Base-by-base conservation (phyloP, 2,329 filamentous ascomycete genomes). In the Fusarium guadeloupense region DNA sequence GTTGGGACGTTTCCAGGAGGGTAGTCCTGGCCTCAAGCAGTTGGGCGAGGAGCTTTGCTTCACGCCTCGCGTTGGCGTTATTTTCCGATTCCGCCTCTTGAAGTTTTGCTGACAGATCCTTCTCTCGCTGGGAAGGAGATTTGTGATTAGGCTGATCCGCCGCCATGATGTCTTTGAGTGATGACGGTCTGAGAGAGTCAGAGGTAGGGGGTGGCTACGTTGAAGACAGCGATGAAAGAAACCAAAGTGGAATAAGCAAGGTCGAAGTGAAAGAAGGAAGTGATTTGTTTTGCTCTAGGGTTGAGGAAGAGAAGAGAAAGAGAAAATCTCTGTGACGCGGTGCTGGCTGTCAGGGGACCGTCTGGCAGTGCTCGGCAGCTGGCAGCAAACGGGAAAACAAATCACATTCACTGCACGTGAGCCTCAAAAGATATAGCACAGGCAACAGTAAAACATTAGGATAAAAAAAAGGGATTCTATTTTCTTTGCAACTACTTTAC, bases 41-140 rank as follows among this genome's bases (percentile, higher is more conserved):
- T 6, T 62, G 39, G 4, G 19, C 2, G 1, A 62, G 42, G 0
- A 62, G 58, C 4, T 44, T 25, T 5, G 33, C 3, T 39, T 60
- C 54, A 1, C 48, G 37, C 5, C 21, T 33, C 3, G 34, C 20
- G 6, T 54, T 48, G 14, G 28, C 48, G 4, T 37, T 16, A 3
- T 46, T 52, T 5, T 56, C 37, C 4, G 23, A 30, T 3, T 56
- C 40, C 4, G 58, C 52, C n/a, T 42, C 33, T n/a, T 53, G 30
- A 3, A 62, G 53, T 14, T 54, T 42, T 14, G 17, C 10, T 4
- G 39, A 37, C 10, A 62, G 59, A 4, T 59, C 47, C 17, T 14
- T 53, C 31, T 62, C 53, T 2, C 53, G 47, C 16, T 59, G 25
- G 6, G 52, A 47, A n/a, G 19, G 23, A 14, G 7, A 9, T 8